Base-by-base conservation (phyloP, 2,329 filamentous ascomycete genomes). In the Aspergillus uvarum region DNA sequence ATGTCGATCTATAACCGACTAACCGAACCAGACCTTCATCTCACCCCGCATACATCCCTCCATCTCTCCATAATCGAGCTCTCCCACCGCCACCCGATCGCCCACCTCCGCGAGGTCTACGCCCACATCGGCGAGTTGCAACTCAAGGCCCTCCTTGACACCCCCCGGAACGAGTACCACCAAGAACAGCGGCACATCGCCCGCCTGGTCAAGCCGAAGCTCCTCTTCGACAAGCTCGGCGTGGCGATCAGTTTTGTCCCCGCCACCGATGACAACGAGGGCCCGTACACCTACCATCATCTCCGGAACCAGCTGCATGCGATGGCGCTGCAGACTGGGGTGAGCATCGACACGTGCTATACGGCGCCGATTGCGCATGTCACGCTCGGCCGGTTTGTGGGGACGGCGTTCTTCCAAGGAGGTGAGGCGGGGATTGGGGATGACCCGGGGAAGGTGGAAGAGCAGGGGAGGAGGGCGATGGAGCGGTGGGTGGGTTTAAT, bases 281-380 rank as follows among this genome's bases (percentile, higher is more conserved):
- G 26, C 26, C 26, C 26, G 26, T 58, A 35, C 22, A 58, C 56
- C 3, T 42, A 58, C 16, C 56, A 53, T 24, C 49, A 58, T 24
- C 49, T 58, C 7, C 49, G 49, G 16, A 58, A 53, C 29, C 56
- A 38, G 49, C 35, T 58, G 11, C 56, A 58, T 38, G 49, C 21
- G 2, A 52, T 48, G 26, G 49, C 50, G 4, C 11, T 52, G 38
- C 21, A 3, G 1, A 52, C 55, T 2, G 55, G 55, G 1, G 55
- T 57, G 16, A 51, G 48, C 14, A 51, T 57, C 26, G 55, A 57
- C 19, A 57, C 55, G 12, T 57, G 55, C 22, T 57, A 57, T 35
- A 57, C 56, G n/a, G 56, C 56, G 10, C 56, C 56, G 19, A 38
- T 58, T 44, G 56, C 50, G 12, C 50, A 58, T 4, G 42, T 50